These are phyloP conservation scores for Chytridiales sp. DNA, from an alignment of 371 early-diverging fungal species.

Conservation along the genomic window DNA sequence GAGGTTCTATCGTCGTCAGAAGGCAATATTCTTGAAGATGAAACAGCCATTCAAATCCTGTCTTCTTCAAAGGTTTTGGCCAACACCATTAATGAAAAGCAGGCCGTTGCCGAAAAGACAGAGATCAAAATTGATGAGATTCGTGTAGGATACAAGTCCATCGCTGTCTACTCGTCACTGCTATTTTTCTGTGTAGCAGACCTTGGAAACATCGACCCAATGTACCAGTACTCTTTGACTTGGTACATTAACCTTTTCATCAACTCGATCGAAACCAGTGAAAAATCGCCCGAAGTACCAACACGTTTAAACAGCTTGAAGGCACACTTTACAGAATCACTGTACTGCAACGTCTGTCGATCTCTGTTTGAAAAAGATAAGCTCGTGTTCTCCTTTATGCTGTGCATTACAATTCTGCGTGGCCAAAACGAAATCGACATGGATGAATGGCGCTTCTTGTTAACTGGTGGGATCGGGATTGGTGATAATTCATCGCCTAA, in stretches of 20 bases:
- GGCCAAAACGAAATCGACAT: conserved; percentile 44
- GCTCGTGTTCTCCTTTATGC: conserved; percentile 55
- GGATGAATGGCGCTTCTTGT: conserved; percentile 51
- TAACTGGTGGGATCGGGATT: conserved; percentile 52
- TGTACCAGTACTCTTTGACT: conserved; percentile 57
- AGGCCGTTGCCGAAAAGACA: conserved; percentile 52
- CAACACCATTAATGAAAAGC: conserved; percentile 54
- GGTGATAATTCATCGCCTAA: conserved; percentile 29
- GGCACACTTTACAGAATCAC: conserved; percentile 48
- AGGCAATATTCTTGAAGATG: conserved; percentile 59
- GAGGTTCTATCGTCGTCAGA: conserved; percentile 52
- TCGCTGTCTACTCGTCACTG: conserved; percentile 48
- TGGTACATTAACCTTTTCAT: conserved; percentile 58
- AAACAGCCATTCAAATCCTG: conserved; percentile 56
- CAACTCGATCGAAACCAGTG: conserved; percentile 49
- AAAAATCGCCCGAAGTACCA: conserved; percentile 48
- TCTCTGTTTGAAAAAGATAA: conserved; percentile 61
- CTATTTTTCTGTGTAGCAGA: conserved; percentile 59
- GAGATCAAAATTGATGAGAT: conserved; percentile 57
- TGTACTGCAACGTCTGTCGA: conserved; percentile 54
- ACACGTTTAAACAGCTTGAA: conserved; percentile 38
- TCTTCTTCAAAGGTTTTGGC: conserved; percentile 56
- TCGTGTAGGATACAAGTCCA: conserved; percentile 53
- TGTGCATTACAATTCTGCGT: conserved; percentile 44
- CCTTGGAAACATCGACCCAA: conserved; percentile 56